A percentile compares a stretch with the other conserved stretches of the same genome.
phyloP scores from a whole-genome alignment of 2,329 filamentous ascomycete genomes.

The Trichoderma cornu-damae region DNA sequence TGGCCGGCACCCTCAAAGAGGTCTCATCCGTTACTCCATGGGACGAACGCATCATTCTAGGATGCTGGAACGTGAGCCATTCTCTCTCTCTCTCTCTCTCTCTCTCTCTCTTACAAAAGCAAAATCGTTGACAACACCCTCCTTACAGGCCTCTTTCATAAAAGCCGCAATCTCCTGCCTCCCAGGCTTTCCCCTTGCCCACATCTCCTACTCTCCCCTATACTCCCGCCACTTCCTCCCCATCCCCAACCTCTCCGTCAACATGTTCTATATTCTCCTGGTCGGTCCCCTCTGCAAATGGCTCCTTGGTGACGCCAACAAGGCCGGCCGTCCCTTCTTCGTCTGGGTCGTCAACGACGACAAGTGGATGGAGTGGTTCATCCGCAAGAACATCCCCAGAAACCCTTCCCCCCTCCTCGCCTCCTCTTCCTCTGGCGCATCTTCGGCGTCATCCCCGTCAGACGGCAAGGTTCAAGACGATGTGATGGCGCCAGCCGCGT shows the following conservation, averaged over 20 bases:
- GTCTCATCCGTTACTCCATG: conserved; percentile 54
- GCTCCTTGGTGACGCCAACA: conserved; percentile 59
- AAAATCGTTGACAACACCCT: neutral
- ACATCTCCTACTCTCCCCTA: conserved; percentile 61
- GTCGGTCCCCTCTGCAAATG: conserved; percentile 60
- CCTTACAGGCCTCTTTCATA: conserved; percentile 60
- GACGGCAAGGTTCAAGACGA: neutral
- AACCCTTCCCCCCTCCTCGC: neutral
- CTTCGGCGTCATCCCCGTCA: neutral
- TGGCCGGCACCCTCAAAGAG: conserved; percentile 57
- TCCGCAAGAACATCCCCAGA: conserved; percentile 37
- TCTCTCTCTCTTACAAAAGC: neutral
- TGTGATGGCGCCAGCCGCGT: neutral
- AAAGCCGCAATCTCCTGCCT: conserved; percentile 57
- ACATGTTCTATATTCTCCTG: conserved; percentile 65
- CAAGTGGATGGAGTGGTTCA: conserved; percentile 75
- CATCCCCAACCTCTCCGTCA: conserved; percentile 67
- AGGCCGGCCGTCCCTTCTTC: conserved; percentile 54
- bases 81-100: neutral
- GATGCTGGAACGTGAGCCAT: conserved; percentile 67
- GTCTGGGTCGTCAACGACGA: conserved; percentile 85
- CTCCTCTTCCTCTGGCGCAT: neutral
- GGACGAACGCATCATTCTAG: conserved; percentile 69
- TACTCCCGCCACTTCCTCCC: conserved; percentile 68
- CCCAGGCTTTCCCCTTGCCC: conserved; percentile 58